A percentile compares a stretch with the other conserved stretches of the same genome.
Evolutionary conservation across 129 eudicot species (phyloP).

Genomic region (Daucus carota): DNA sequence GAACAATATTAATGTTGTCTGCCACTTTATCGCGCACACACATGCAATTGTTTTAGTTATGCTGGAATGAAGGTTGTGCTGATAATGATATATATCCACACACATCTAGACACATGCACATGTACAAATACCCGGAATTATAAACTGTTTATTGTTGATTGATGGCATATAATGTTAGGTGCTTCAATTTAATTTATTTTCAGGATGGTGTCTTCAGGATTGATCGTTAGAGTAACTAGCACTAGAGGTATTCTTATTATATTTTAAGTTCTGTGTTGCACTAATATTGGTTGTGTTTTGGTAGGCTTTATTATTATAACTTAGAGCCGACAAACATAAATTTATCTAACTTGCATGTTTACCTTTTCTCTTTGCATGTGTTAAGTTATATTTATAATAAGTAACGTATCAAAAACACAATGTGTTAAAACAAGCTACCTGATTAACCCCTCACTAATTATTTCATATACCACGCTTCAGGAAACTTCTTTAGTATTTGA

Average conservation of each 20-base stretch:
- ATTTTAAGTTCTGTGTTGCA: not conserved
- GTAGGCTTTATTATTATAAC: not conserved
- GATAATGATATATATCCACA: not conserved
- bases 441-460: too few species aligned
- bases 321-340: not conserved
- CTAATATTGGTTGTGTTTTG: not conserved
- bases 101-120: not conserved
- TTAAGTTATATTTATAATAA: too few species aligned
- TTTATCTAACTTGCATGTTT: not conserved
- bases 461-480: too few species aligned
- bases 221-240: constrained; percentile 87
- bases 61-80: not conserved
- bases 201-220: constrained; percentile 92
- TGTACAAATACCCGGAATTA: not conserved
- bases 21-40: not conserved
- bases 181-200: constrained; percentile 3
- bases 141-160: not conserved
- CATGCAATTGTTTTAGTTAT: constrained; percentile 19
- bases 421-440: too few species aligned
- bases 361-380: not conserved
- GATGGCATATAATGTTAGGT: not conserved
- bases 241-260: constrained; percentile 55
- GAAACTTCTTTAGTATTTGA: too few species aligned
- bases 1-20: not conserved
- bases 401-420: too few species aligned